phyloP scores from a whole-genome alignment of 805 yeast species.

The Priceomyces castillae region DNA sequence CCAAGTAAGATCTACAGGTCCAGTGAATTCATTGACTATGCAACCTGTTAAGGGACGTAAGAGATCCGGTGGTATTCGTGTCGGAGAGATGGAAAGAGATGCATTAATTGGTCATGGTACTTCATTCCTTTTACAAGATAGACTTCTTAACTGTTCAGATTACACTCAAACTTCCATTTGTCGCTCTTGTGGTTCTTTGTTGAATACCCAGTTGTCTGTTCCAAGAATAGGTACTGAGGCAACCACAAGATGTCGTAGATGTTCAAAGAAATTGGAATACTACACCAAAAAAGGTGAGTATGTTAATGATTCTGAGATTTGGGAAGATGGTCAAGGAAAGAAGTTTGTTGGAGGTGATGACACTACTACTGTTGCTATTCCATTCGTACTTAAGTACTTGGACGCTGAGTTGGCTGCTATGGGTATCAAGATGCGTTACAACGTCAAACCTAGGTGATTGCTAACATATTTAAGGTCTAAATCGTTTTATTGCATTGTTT shows the following conservation, averaged over 20 bases:
- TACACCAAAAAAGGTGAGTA: slow-evolving; percentile 45
- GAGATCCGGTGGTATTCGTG: slow-evolving; percentile 99
- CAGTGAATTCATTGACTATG: slow-evolving; percentile 94
- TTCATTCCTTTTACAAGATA: slow-evolving; percentile 89
- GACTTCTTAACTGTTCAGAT: slow-evolving; percentile 92
- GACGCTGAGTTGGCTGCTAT: slow-evolving; percentile 95
- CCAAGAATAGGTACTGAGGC: slow-evolving; percentile 86
- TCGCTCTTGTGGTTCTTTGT: slow-evolving; percentile 87
- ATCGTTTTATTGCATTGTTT: slow-evolving; percentile 3
- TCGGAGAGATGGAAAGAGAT: slow-evolving; percentile 99
- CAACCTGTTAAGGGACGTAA: slow-evolving; percentile 99
- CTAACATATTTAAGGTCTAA: not conserved
- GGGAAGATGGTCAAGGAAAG: slow-evolving; percentile 98
- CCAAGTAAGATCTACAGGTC: slow-evolving; percentile 99
- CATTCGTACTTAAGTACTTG: slow-evolving; percentile 90
- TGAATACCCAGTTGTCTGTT: slow-evolving; percentile 86
- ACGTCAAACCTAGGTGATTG: slow-evolving; percentile 57
- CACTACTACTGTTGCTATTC: slow-evolving; percentile 94
- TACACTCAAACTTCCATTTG: slow-evolving; percentile 90
- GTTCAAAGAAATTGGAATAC: slow-evolving; percentile 70
- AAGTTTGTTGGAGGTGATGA: slow-evolving; percentile 88
- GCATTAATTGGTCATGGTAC: slow-evolving; percentile 98
- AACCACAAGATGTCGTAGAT: slow-evolving; percentile 82
- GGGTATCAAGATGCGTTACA: slow-evolving; percentile 93
- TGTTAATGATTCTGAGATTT: slow-evolving; percentile 68